Evolutionary conservation across 1,284 basidiomycete species (phyloP), one percentile per base, ranked within the genome.

Genomic region (Ceraceosorus guamensis): DNA sequence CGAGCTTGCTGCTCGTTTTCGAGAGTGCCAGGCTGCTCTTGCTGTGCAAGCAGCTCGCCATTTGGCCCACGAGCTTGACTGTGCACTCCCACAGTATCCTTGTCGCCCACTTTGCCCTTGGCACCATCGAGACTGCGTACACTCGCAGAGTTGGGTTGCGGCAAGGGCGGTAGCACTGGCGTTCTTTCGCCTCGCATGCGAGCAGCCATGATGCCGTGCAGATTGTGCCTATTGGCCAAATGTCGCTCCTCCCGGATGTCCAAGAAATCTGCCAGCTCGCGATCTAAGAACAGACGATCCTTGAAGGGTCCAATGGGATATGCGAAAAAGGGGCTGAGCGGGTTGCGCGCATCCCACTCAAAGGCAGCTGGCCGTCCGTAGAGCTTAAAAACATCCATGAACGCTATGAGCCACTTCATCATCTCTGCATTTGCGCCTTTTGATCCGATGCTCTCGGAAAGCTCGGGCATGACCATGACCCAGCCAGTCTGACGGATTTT

Each of bases 321-420:
- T 16, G 68, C 71, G 55, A 72, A 74, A 68, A 75, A 75, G 39
- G 70, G 63, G 50, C 71, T 75, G 37, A 50, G 87, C 87, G 73
- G 71, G 53, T 64, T 66, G 54, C 73, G 68, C 1, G 73, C 70
- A 48, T 76, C 75, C 67, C 67, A 72, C 5, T 59, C 57, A 48
- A 74, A 69, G 11, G 52, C 56, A 8, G 63, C 61, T 6, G 72
- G 72, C 18, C 70, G 61, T 31, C 70, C 70, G 30, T 76, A 75
- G 30, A 75, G 68, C 34, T 63, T 65, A 57, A 78, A 78, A 34
- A 73, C 76, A 30, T 75, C 73, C 71, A 75, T 74, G 33, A 74
- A 70, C 33, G 67, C 65, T 55, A 91, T 84, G 53, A 95, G 80
- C 92, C 93, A 98, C 75, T 87, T 87, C 65, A 97, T 81, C 89